Evolutionary conservation across 768 basidiomycete genomes (phyloP).

Genomic region (Mycena chlorophos): DNA sequence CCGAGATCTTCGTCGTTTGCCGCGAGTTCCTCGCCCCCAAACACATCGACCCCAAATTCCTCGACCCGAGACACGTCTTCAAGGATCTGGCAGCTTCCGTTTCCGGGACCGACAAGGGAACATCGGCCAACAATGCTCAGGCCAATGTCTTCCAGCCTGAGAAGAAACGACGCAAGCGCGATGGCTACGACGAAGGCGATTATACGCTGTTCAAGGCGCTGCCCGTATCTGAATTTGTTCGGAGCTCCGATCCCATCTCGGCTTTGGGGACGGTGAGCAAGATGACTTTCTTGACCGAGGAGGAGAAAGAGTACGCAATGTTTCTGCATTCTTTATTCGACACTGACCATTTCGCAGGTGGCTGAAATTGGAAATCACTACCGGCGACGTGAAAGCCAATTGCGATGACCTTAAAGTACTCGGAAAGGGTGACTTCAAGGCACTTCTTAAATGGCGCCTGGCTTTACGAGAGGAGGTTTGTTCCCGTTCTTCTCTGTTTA

Average conservation of each 20-base stretch:
- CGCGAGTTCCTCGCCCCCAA: conserved; percentile 92
- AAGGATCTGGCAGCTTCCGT: conserved; percentile 71
- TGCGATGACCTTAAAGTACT: conserved; percentile 93
- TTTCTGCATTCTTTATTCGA: conserved; percentile 5
- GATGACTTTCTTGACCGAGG: conserved; percentile 75
- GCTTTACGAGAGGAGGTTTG: conserved; percentile 87
- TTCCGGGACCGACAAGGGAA: conserved; percentile 49
- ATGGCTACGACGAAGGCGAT: conserved; percentile 94
- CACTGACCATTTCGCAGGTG: conserved; percentile 52
- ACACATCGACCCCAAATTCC: conserved; percentile 95
- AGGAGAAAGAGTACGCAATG: conserved; percentile 73
- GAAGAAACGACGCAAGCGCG: conserved; percentile 90
- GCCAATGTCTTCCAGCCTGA: conserved; percentile 97
- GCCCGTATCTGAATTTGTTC: conserved; percentile 71
- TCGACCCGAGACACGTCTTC: conserved; percentile 97
- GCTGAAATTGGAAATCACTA: conserved; percentile 69
- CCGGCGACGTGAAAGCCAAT: conserved; percentile 77
- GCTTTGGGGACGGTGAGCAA: conserved; percentile 77
- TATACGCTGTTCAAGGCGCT: conserved; percentile 83
- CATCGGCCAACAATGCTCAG: conserved; percentile 65
- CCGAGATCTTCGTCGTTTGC: conserved; percentile 99
- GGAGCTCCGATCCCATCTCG: conserved; percentile 68
- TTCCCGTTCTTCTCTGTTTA: conserved; percentile 3
- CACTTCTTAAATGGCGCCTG: conserved; percentile 86
- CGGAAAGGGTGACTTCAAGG: conserved; percentile 97